Evolutionary conservation across 345 rosid species (phyloP).

Genomic region (Mallotus nudiflorus): DNA sequence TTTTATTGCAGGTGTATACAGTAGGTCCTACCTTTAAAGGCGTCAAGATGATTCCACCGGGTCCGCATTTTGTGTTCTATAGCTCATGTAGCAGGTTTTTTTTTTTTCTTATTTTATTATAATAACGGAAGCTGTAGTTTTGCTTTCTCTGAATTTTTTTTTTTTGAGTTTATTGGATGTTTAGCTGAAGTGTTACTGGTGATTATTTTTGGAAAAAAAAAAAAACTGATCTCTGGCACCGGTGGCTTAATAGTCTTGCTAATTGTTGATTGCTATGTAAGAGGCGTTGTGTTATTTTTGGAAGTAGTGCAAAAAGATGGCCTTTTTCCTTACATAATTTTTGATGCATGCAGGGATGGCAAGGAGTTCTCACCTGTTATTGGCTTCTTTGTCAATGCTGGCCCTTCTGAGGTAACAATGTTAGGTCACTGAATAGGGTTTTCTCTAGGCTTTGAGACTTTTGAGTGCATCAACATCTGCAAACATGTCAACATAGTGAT

Average conservation of each 20-base stretch:
- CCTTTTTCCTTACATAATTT: neutral
- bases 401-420: constrained; percentile 55
- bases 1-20: constrained; percentile 51
- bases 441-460: neutral
- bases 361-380: constrained; percentile 79
- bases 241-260: too few relatives aligned
- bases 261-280: neutral
- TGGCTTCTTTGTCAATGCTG: constrained; percentile 71
- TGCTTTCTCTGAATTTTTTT: neutral
- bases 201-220: too few relatives aligned
- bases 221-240: too few relatives aligned
- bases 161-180: neutral
- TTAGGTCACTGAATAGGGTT: neutral
- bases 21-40: constrained; percentile 84
- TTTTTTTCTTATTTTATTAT: neutral
- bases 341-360: constrained; percentile 53
- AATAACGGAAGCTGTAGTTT: too few relatives aligned
- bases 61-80: constrained; percentile 79
- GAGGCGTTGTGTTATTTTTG: neutral
- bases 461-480: neutral
- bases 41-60: constrained; percentile 95
- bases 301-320: neutral
- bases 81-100: constrained; percentile 74
- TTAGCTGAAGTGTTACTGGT: too few relatives aligned
- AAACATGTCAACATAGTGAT: neutral